Base-by-base conservation (phyloP, 495 filamentous ascomycete genomes). In the Clohesyomyces aquaticus region DNA sequence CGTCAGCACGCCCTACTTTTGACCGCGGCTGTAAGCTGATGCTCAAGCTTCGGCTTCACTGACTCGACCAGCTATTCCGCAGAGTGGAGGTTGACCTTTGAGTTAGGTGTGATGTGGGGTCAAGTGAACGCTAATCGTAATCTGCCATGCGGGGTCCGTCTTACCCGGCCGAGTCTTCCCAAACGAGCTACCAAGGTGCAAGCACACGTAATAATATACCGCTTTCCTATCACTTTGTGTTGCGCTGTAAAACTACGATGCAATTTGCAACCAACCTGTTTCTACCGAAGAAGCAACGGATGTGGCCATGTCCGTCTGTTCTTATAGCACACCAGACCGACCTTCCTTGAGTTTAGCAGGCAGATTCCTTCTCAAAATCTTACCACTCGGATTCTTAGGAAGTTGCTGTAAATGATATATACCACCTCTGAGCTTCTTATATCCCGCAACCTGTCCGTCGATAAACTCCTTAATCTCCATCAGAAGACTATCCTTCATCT, bases 401-500 rank as follows among this genome's bases (percentile, higher is more conserved):
- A 67, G 52, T 22, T 35, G 35, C 26, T 55, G 45, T 9, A 67
- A n/a, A 56, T 55, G 48, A 25, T 56, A 52, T 3, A 67, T 58
- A 2, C 64, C 64, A 8, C 64, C 64, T 25, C 64, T 48, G 22
- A 67, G 43, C 28, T 52, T 67, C 58, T 67, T 67, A 26, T 51
- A 51, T 22, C 50, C 50, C 1, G 57, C 46, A 2, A 67, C 64
- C 32, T 50, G 58, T 6, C 28, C 52, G 45, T 67, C 64, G 1
- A 29, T 22, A 41, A 50, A 67, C 1, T 26, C n/a, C 51, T 23
- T 56, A 18, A 67, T 50, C 11, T 56, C 64, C 8, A 43, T 29
- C 16, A 57, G 18, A 4, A 62, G 32, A 11, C 32, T 11, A 19
- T 49, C 18, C 2, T 25, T 52, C 22, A 61, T 23, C n/a, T 25